Percentiles rank a stretch among this genome's conserved stretches.
Conservation (phyloP, 306 rosid species). For the Carpinus viminea region DNA sequence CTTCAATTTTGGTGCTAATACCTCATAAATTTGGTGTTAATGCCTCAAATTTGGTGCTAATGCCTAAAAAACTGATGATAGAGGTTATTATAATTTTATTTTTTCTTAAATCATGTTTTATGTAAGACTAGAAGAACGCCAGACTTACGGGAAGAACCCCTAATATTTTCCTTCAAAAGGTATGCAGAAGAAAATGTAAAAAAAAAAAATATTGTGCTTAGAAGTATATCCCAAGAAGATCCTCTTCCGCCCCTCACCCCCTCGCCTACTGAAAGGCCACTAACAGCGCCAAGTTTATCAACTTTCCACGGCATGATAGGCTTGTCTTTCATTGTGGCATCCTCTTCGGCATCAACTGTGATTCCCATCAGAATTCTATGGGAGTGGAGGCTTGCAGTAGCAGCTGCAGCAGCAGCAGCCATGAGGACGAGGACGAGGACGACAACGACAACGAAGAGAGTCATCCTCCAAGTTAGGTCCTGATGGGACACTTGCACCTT, state of each 20-base stretch:
- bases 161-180: no score
- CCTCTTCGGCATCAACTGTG: neutral
- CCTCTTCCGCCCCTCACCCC: conserved; percentile 12
- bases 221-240: conserved; percentile 42
- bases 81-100: no score
- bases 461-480: neutral
- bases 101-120: no score
- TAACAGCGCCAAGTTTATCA: neutral
- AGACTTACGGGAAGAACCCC: no score
- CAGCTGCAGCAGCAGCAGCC: no score
- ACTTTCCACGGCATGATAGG: neutral
- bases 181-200: neutral
- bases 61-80: no score
- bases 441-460: neutral
- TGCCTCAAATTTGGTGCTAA: no score
- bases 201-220: neutral
- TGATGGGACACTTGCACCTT: neutral
- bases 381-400: neutral
- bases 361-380: neutral
- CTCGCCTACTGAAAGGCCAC: conserved; percentile 32
- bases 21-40: no score
- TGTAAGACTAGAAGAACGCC: no score
- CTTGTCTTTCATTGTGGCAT: neutral
- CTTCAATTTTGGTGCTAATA: no score
- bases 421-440: neutral